Conservation (phyloP, 1,139 yeast genomes). For the Magnusiomyces fungicola region DNA sequence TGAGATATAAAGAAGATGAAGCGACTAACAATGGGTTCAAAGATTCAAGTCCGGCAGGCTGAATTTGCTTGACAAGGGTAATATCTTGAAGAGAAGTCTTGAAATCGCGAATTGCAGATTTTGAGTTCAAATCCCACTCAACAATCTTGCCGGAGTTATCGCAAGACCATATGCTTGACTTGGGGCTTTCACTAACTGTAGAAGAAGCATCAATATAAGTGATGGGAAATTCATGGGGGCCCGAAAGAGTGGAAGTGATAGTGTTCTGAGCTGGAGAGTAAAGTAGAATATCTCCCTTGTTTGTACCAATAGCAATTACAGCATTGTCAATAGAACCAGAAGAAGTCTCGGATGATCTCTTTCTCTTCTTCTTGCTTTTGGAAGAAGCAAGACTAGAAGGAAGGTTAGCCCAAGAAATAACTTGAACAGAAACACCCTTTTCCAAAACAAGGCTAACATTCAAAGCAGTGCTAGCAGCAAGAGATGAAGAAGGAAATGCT, state of each 20-base stretch:
- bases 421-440: conserved; percentile 46
- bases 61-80: conserved; percentile 32
- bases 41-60: conserved; percentile 31
- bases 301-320: conserved; percentile 56
- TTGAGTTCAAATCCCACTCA: conserved; percentile 54
- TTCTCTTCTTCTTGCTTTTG: conserved; percentile 31
- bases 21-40: conserved; percentile 46
- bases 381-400: conserved; percentile 15
- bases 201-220: conserved; percentile 43
- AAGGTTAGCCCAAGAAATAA: conserved; percentile 47
- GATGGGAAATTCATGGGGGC: conserved; percentile 47
- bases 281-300: conserved; percentile 55
- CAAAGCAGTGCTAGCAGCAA: conserved; percentile 15
- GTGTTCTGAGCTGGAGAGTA: conserved; percentile 63
- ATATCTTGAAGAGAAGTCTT: conserved; percentile 35
- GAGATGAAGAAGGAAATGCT: neutral
- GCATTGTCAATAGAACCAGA: conserved; percentile 9
- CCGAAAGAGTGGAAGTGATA: conserved; percentile 44
- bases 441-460: conserved; percentile 38
- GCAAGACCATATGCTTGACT: conserved; percentile 42
- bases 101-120: conserved; percentile 39
- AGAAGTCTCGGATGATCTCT: conserved; percentile 18
- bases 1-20: conserved; percentile 54
- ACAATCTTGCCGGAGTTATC: conserved; percentile 55
- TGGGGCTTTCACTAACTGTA: conserved; percentile 27